A percentile compares a stretch with the other conserved stretches of the same genome.
These are phyloP conservation scores for Allantophomopsis lycopodina DNA, from an alignment of 2,329 filamentous ascomycete species.

Conservation along the genomic window DNA sequence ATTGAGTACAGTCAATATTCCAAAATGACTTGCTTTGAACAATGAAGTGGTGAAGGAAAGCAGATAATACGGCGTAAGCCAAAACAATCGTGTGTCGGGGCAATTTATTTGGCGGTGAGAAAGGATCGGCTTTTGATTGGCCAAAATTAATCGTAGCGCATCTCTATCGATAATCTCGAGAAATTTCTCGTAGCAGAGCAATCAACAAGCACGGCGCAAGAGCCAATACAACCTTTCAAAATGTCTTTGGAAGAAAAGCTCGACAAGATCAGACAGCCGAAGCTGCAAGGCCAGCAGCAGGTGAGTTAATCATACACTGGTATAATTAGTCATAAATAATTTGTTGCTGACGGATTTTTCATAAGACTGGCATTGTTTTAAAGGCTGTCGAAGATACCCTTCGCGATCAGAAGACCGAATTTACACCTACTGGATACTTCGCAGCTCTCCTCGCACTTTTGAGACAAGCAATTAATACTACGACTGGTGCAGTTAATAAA, in stretches of 20 bases:
- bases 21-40: no score
- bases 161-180: slow-evolving; percentile 4
- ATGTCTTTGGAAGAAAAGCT: slow-evolving; percentile 77
- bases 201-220: slow-evolving; percentile 10
- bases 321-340: no score
- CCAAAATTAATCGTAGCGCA: not conserved
- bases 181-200: slow-evolving; percentile 8
- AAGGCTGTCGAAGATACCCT: slow-evolving; percentile 88
- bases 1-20: no score
- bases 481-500: slow-evolving; percentile 56
- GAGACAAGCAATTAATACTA: slow-evolving; percentile 52
- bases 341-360: not conserved
- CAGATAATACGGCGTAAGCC: no score
- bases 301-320: slow-evolving; percentile 29
- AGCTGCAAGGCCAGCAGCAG: slow-evolving; percentile 89
- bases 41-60: no score
- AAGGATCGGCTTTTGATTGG: no score
- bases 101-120: no score
- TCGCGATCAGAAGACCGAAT: slow-evolving; percentile 70
- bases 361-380: slow-evolving; percentile 71
- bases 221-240: slow-evolving; percentile 15
- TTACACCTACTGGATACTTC: slow-evolving; percentile 85
- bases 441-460: slow-evolving; percentile 86
- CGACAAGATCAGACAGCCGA: slow-evolving; percentile 93
- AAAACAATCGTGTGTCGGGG: no score